Evolutionary conservation across 2,329 filamentous ascomycete genomes (phyloP), one percentile per base, ranked within the genome.

Genomic region (Alternaria sp.): DNA sequence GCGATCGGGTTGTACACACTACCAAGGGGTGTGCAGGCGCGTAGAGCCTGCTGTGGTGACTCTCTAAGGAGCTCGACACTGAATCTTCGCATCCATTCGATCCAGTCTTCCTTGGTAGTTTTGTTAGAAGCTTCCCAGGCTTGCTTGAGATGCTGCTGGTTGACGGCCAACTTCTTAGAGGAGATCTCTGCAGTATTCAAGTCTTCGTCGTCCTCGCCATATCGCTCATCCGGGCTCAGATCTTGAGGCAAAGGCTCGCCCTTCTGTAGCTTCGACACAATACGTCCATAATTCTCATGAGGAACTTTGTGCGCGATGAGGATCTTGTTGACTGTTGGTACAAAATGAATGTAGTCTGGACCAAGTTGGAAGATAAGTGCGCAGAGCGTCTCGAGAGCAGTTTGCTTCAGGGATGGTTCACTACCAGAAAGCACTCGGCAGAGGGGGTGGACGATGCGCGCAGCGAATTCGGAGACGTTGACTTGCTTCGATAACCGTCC

Each of bases 61-160:
- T 99, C 96, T 63, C 94, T 92, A 44, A 99, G 85, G 7, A 99
- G 84, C 57, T 97, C 96, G 34, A 97, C 94, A 75, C 94, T 98
- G 80, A 99, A 97, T 28, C 94, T 88, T 62, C 96, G 89, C 80
- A 99, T 93, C 95, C 95, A 99, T 78, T 99, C 95, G 72, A 97
- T 92, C 95, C 95, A 99, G 79, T 99, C 95, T 75, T 99, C 95
- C 71, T 94, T 93, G 9, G 95, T 99, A 0, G 94, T 97, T 75
- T 97, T 97, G 62, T 96, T 93, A 60, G 91, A 93, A 0, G 96
- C 95, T 70, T 98, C 95, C 95, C 95, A 99, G 0, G 96, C 95
- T 65, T 91, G 91, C 79, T 98, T 97, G 22, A 99, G 84, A 82
- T 99, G 96, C 65, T 98, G 94, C 51, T 97, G 93, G 69, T 99